A percentile compares a stretch with the other conserved stretches of the same genome.
These are phyloP conservation scores for Forsythia suspensa DNA, from an alignment of 257 asterid genomes.

Conservation along the genomic window DNA sequence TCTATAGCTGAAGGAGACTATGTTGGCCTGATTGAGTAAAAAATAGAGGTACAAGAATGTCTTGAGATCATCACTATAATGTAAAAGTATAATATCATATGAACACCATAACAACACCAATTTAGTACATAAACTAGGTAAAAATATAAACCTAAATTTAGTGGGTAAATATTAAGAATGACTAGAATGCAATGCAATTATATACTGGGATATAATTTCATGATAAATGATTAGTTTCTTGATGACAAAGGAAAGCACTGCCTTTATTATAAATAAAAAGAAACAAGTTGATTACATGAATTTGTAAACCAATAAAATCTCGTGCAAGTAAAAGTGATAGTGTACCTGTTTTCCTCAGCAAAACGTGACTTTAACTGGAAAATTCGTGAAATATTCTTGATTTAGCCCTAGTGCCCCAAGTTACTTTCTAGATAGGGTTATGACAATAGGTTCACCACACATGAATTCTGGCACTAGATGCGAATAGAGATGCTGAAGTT, in stretches of 20 bases:
- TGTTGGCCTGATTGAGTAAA: neutral
- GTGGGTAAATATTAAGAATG: neutral
- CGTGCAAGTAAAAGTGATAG: neutral
- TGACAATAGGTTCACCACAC: neutral
- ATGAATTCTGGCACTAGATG: neutral
- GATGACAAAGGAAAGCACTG: neutral
- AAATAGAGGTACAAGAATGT: neutral
- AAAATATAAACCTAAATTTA: neutral
- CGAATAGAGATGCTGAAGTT: neutral
- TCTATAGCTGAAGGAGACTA: neutral
- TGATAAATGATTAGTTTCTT: neutral
- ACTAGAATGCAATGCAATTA: neutral
- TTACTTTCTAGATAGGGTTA: neutral
- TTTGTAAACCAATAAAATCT: neutral
- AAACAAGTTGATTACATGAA: neutral
- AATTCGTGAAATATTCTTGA: neutral
- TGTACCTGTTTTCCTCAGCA: neutral
- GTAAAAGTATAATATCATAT: neutral
- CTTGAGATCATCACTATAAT: neutral
- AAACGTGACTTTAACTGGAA: neutral
- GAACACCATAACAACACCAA: neutral
- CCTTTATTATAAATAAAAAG: neutral
- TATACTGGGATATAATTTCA: neutral
- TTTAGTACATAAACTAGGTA: neutral
- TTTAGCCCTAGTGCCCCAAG: neutral